These are phyloP conservation scores for Exobasidium rhododendri DNA, from an alignment of 1,284 basidiomycete genomes.

Conservation along the genomic window DNA sequence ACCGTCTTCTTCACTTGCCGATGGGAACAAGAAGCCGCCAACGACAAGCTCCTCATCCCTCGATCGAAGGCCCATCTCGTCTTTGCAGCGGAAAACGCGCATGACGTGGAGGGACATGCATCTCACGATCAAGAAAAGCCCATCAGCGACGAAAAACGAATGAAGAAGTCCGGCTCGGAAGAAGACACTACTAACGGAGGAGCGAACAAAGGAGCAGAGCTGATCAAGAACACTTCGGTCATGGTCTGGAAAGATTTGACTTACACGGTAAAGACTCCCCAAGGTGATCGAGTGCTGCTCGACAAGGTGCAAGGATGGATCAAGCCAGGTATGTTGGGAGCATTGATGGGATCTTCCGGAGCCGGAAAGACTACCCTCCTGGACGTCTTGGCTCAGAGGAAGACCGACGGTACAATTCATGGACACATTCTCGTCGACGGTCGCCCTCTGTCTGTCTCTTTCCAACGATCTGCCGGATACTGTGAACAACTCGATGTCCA, in stretches of 20 bases:
- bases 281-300: slow-evolving; percentile 64
- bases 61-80: slow-evolving; percentile 2
- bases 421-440: slow-evolving; percentile 79
- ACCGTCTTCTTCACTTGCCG: no score
- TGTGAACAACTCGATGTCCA: slow-evolving; percentile 81
- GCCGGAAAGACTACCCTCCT: slow-evolving; percentile 64
- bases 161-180: no score
- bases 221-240: slow-evolving; percentile 1
- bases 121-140: not conserved
- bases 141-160: not conserved
- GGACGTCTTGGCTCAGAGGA: slow-evolving; percentile 77
- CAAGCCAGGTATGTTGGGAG: slow-evolving; percentile 71
- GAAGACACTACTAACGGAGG: not conserved
- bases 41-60: not conserved
- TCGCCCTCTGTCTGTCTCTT: slow-evolving; percentile 66
- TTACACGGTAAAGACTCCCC: slow-evolving; percentile 60
- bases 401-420: slow-evolving; percentile 70
- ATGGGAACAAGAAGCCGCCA: not conserved
- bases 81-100: not conserved
- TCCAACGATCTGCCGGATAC: slow-evolving; percentile 64
- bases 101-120: not conserved
- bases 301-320: slow-evolving; percentile 80
- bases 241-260: slow-evolving; percentile 58
- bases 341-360: slow-evolving; percentile 71
- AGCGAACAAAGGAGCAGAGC: not conserved